Evolutionary conservation across 1,139 yeast genomes (phyloP).

Genomic region (Lodderomyces parapsilosis): DNA sequence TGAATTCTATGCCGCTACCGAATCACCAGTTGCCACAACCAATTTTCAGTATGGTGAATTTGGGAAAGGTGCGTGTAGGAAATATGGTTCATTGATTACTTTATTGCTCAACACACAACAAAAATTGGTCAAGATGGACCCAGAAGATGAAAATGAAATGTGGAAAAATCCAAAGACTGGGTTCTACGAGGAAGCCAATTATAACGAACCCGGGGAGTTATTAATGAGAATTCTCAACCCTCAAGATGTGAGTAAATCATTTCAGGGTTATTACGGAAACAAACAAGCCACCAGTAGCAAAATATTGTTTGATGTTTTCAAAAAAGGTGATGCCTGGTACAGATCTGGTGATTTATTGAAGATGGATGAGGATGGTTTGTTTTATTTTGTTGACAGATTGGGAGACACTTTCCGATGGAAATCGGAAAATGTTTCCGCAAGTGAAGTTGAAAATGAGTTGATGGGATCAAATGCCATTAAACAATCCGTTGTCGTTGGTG

Average conservation of each 20-base stretch:
- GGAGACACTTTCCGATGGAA: slow-evolving; percentile 99
- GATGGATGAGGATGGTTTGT: slow-evolving; percentile 64
- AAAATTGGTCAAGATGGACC: slow-evolving; percentile 70
- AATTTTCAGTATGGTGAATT: slow-evolving; percentile 73
- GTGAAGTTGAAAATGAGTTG: slow-evolving; percentile 82
- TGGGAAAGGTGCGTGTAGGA: slow-evolving; percentile 89
- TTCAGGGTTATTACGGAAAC: slow-evolving; percentile 89
- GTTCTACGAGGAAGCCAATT: slow-evolving; percentile 35
- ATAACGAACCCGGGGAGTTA: slow-evolving; percentile 82
- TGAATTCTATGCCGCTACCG: slow-evolving; percentile 94
- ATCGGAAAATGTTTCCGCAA: slow-evolving; percentile 91
- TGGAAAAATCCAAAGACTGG: slow-evolving; percentile 74
- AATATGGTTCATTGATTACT: slow-evolving; percentile 68
- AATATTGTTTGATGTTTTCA: slow-evolving; percentile 68
- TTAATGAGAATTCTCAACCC: slow-evolving; percentile 73
- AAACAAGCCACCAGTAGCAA: slow-evolving; percentile 76
- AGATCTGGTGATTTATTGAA: slow-evolving; percentile 84
- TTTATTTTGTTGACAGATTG: slow-evolving; percentile 86
- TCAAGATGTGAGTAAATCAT: slow-evolving; percentile 61
- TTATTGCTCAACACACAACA: slow-evolving; percentile 56
- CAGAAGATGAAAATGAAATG: slow-evolving; percentile 72
- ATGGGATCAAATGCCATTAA: slow-evolving; percentile 55
- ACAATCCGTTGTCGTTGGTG: slow-evolving; percentile 88
- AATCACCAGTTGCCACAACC: slow-evolving; percentile 89
- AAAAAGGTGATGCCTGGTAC: slow-evolving; percentile 88